Evolutionary conservation across 129 eudicot species (phyloP), one percentile per base, ranked within the genome.

Genomic region (Pseudognaphalium luteoalbum): DNA sequence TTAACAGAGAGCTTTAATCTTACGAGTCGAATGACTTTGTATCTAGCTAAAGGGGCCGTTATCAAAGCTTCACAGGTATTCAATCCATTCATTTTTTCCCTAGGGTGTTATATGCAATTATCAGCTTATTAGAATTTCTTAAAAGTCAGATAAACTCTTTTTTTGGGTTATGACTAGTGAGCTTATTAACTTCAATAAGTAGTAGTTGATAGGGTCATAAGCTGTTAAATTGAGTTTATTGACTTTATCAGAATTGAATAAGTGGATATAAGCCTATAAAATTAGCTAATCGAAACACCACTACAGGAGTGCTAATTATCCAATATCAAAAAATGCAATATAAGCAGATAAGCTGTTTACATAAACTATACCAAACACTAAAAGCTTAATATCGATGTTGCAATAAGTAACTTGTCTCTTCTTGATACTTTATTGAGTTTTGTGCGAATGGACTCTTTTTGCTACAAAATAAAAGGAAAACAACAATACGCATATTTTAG

Each of bases 21-120:
- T 15, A 94, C 99, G 10, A 94, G 99, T 78, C 89, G 85, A 30
- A 91, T 94, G 96, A 94, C 99, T 63, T 87, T 94, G 52, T 94
- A 85, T 87, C 84, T 94, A 83, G 96, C 97, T 60, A 88, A 65
- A 35, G 97, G 93, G 35, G 99, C 99, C 68, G 90, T 87, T 75
- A 91, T 94, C 81, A 87, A 84, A 83, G 97, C 99, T 72, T 84
- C 96, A 12, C 83, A 80, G 99, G 99, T 94, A 82, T 37, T 50
- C 28, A 20, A 61, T 60, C 62, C 62, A 19, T 57, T 47, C 17
- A 17, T 12, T 14, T 56, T 19, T 56, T 4, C 25, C 62, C 12
- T 21, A 19, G 16, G 52, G 17, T 11, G 52, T 12, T 47, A 14
- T 14, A 47, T 47, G 54, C 54, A 47, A 47, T 47, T 47, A 12